Evolutionary conservation across 225 moss, liverwort and hornwort species (phyloP).

Genomic region (Thuidium tamariscinum): DNA sequence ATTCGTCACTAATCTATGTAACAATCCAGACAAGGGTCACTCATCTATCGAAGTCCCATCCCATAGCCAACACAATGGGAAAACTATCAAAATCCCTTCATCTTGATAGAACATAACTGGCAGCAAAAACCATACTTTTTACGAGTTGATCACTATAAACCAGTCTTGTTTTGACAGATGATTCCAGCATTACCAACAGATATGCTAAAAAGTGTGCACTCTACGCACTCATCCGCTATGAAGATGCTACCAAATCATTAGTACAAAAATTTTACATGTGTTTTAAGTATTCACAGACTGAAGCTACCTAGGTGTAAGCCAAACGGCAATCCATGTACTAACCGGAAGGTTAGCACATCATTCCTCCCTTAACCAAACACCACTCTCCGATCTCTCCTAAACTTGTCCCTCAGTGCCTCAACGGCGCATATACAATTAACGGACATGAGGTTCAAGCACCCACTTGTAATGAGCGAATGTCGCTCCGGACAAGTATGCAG

Average conservation of each 20-base stretch:
- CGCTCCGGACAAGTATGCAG: slow-evolving; percentile 85
- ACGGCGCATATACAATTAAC: slow-evolving; percentile 78
- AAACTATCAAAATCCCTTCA: not conserved
- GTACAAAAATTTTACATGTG: slow-evolving; percentile 18
- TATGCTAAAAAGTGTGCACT: not conserved
- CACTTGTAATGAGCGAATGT: slow-evolving; percentile 67
- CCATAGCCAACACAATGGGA: not conserved
- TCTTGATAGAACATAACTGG: not conserved
- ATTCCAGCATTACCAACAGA: not conserved
- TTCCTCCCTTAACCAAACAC: not conserved
- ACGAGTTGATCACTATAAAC: not conserved
- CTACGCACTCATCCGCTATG: not conserved
- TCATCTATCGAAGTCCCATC: not conserved
- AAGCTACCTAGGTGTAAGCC: not conserved
- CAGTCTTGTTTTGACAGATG: not conserved
- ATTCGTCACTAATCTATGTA: not conserved
- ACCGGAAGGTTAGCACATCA: not conserved
- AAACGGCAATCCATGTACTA: not conserved
- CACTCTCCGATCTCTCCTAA: slow-evolving; percentile 27
- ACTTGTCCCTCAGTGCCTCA: slow-evolving; percentile 59
- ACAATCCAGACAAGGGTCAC: not conserved
- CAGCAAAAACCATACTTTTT: not conserved
- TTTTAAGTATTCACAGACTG: slow-evolving; percentile 16
- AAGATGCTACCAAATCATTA: not conserved
- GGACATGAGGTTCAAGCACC: slow-evolving; percentile 75